phyloP scores from a whole-genome alignment of 352 stramenopile genomes.

The Pythium brachiatum region DNA sequence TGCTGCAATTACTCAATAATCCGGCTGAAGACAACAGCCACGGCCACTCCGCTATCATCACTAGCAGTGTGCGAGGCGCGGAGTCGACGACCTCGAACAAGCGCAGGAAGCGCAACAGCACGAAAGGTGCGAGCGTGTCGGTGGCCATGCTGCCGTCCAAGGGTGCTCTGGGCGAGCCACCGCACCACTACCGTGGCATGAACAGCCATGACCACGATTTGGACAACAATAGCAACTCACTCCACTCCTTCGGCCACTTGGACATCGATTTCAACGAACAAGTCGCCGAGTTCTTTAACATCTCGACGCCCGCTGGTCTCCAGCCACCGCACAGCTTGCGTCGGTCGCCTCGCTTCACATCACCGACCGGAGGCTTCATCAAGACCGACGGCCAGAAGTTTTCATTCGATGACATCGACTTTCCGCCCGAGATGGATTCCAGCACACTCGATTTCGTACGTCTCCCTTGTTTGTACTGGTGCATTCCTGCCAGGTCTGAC shows the following conservation, averaged over 20 bases:
- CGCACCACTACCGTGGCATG: slow-evolving; percentile 5
- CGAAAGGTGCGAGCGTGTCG: slow-evolving; percentile 25
- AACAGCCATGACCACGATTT: slow-evolving; percentile 40
- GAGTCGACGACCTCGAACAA: slow-evolving; percentile 28
- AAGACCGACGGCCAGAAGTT: slow-evolving; percentile 80
- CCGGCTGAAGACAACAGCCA: slow-evolving; percentile 36
- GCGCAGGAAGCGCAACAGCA: slow-evolving; percentile 52
- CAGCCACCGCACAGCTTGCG: slow-evolving; percentile 69
- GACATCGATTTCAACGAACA: slow-evolving; percentile 89
- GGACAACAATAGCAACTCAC: slow-evolving; percentile 42
- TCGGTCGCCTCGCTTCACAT: slow-evolving; percentile 73
- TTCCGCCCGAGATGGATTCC: slow-evolving; percentile 70
- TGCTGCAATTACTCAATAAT: slow-evolving; percentile 71
- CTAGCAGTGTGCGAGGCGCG: neutral
- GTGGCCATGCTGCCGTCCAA: slow-evolving; percentile 36
- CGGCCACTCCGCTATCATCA: neutral
- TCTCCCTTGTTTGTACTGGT: slow-evolving; percentile 9
- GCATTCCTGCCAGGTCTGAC: neutral
- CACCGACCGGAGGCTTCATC: slow-evolving; percentile 49
- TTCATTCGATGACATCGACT: slow-evolving; percentile 82
- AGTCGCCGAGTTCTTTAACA: slow-evolving; percentile 82
- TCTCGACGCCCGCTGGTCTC: slow-evolving; percentile 57
- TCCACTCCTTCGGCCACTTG: slow-evolving; percentile 80
- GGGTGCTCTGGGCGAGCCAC: slow-evolving; percentile 19
- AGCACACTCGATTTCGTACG: slow-evolving; percentile 73